These are phyloP conservation scores for Sporobolomyces roseus DNA, from an alignment of 768 basidiomycete genomes.

Conservation along the genomic window DNA sequence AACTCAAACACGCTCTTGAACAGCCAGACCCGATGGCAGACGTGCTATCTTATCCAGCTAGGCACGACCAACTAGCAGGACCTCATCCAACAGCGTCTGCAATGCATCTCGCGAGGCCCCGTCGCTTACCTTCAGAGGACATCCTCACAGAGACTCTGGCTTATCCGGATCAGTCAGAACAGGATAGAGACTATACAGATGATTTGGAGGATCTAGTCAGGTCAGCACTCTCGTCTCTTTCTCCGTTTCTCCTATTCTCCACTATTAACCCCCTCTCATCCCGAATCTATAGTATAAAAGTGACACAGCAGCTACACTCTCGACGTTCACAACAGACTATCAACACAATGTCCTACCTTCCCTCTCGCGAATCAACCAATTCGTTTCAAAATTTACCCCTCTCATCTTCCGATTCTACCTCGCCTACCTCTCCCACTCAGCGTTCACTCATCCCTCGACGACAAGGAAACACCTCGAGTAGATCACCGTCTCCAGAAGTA, in stretches of 20 bases:
- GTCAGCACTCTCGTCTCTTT: constrained; percentile 4
- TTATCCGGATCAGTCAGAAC: neutral
- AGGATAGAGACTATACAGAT: constrained; percentile 22
- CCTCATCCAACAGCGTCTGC: too few relatives aligned
- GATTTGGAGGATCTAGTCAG: constrained; percentile 29
- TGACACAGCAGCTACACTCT: constrained; percentile 18
- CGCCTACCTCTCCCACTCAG: neutral
- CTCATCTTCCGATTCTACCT: neutral
- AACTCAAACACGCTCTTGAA: too few relatives aligned
- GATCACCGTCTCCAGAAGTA: neutral
- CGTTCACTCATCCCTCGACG: neutral
- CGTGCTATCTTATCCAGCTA: too few relatives aligned
- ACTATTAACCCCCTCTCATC: neutral
- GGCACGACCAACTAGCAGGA: too few relatives aligned
- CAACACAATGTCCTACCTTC: too few relatives aligned
- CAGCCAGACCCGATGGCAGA: too few relatives aligned
- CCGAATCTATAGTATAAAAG: constrained; percentile 3
- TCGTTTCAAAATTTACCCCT: neutral
- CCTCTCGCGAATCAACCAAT: too few relatives aligned
- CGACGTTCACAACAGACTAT: neutral
- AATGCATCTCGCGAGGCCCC: too few relatives aligned
- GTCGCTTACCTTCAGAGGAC: too few relatives aligned
- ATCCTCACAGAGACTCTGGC: constrained; percentile 7
- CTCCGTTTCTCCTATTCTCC: neutral
- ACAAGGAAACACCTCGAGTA: neutral